Conservation (phyloP, 129 eudicot species). For the Flaveria robusta region DNA sequence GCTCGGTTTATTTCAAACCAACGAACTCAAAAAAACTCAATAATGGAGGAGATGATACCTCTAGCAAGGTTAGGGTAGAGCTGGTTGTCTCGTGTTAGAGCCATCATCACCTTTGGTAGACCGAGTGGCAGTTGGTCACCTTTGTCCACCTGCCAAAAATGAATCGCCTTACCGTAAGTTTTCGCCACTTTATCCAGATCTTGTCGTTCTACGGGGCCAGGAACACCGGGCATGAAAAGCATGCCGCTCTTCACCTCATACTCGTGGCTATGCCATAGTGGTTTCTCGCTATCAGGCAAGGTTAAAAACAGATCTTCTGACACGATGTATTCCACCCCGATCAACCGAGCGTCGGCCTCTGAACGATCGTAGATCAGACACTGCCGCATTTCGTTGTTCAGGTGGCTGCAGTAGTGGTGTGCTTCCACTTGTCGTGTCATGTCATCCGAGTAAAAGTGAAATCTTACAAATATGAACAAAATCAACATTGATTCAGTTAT, state of each 20-base stretch:
- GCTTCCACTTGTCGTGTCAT: slow-evolving; percentile 98
- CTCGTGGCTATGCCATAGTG: slow-evolving; percentile 91
- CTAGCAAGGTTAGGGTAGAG: slow-evolving; percentile 58
- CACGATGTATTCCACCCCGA: slow-evolving; percentile 79
- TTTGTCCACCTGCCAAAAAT: slow-evolving; percentile 89
- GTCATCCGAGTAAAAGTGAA: slow-evolving; percentile 84
- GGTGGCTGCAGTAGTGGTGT: slow-evolving; percentile 87
- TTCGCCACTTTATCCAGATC: slow-evolving; percentile 65
- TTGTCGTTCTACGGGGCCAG: slow-evolving; percentile 72
- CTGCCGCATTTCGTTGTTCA: slow-evolving; percentile 87
- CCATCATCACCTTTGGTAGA: slow-evolving; percentile 89
- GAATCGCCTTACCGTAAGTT: slow-evolving; percentile 86
- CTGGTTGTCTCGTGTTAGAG: slow-evolving; percentile 83
- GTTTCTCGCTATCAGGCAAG: slow-evolving; percentile 76
- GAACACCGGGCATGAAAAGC: slow-evolving; percentile 79
- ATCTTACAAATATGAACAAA: slow-evolving; percentile 32
- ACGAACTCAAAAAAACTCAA: no score
- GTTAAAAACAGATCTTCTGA: slow-evolving; percentile 72
- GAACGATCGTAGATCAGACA: slow-evolving; percentile 89
- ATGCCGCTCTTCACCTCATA: slow-evolving; percentile 90
- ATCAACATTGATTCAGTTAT: background rate
- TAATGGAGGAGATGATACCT: slow-evolving; percentile 37
- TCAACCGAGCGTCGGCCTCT: slow-evolving; percentile 61
- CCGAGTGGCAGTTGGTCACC: slow-evolving; percentile 81
- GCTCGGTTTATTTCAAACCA: background rate